phyloP scores from a whole-genome alignment of 106 monocot genomes.

The Platanthera guangdongensis region DNA sequence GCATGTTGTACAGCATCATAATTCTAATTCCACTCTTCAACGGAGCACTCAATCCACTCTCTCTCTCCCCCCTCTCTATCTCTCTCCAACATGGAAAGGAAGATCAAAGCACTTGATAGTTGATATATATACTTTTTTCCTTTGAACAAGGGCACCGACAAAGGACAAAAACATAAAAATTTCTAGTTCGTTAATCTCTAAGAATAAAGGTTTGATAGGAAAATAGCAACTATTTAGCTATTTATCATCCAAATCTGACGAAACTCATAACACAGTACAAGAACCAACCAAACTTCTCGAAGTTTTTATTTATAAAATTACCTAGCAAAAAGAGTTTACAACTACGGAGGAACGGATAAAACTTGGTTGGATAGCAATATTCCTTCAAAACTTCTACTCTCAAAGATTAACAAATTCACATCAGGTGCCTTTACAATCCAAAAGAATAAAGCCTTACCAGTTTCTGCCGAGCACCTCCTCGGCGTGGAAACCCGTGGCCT shows the following conservation, averaged over 20 bases:
- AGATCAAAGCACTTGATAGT: neutral
- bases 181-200: neutral
- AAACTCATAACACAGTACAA: no score
- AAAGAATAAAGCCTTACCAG: slow-evolving; percentile 40
- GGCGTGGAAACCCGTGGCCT: slow-evolving; percentile 74
- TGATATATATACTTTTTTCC: neutral
- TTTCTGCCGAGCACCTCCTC: slow-evolving; percentile 94
- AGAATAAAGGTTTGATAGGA: no score
- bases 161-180: neutral
- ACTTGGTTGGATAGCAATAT: neutral
- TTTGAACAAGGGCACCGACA: neutral
- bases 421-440: neutral
- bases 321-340: no score
- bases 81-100: neutral
- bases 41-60: neutral
- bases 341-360: no score
- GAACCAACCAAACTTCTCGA: no score
- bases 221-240: no score
- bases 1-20: no score
- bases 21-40: no score
- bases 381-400: neutral
- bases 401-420: neutral
- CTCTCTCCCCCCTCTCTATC: neutral
- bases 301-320: no score
- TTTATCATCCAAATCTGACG: no score